These are phyloP conservation scores for Gossypium anomalum DNA, from an alignment of 345 rosid species.

Conservation along the genomic window DNA sequence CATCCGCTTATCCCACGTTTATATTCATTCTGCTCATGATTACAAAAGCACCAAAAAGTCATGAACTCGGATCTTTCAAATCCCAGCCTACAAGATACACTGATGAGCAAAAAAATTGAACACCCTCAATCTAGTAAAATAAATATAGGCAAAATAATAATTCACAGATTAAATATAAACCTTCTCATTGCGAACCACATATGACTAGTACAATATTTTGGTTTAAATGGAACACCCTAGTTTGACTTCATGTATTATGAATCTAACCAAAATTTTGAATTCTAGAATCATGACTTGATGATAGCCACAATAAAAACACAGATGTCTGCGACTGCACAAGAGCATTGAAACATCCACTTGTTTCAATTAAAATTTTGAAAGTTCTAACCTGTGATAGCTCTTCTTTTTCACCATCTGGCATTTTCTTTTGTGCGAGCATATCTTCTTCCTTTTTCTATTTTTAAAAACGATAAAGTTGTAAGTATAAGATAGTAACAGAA, in stretches of 20 bases:
- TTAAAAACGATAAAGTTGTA: constrained; percentile 22
- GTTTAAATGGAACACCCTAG: not conserved
- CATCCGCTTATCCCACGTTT: constrained; percentile 97
- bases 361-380: not conserved
- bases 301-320: not conserved
- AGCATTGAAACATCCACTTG: not conserved
- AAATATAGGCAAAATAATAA: not conserved
- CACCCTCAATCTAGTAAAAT: not conserved
- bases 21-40: constrained; percentile 73
- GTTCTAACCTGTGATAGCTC: constrained; percentile 81
- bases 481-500: constrained; percentile 11
- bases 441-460: constrained; percentile 91
- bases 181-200: not conserved
- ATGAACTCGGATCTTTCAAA: constrained; percentile 8
- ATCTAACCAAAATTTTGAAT: not conserved
- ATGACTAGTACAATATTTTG: not conserved
- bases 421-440: constrained; percentile 98
- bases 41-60: constrained; percentile 7
- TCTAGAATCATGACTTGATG: not conserved
- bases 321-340: not conserved
- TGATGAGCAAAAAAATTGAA: not conserved
- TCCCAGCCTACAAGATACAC: constrained; percentile 5
- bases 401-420: constrained; percentile 91
- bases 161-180: not conserved
- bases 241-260: not conserved